phyloP scores from a whole-genome alignment of 768 basidiomycete genomes.

The Hysterangium stoloniferum region DNA sequence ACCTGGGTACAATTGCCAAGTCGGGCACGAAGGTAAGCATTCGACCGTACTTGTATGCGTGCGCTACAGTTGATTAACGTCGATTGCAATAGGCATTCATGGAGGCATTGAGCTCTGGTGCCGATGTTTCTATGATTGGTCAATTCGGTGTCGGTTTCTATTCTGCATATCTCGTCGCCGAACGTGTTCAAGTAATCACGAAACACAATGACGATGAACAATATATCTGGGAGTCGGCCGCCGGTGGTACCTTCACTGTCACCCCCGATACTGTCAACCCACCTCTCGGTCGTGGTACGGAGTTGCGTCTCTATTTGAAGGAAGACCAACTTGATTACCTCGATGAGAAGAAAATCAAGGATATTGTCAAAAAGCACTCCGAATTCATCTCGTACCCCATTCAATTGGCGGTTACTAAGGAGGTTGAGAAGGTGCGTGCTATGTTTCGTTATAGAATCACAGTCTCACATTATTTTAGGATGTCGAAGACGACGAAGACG shows the following conservation, averaged over 20 bases:
- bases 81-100: conserved; percentile 74
- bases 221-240: conserved; percentile 99
- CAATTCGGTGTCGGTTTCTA: conserved; percentile 99
- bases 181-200: conserved; percentile 96
- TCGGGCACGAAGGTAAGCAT: conserved; percentile 82
- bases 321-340: conserved; percentile 99
- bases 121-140: conserved; percentile 94
- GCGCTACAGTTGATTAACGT: not conserved
- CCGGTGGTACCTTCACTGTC: conserved; percentile 99
- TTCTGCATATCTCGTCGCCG: conserved; percentile 98
- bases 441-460: not conserved
- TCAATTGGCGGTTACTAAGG: conserved; percentile 96
- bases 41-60: not conserved
- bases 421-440: conserved; percentile 87
- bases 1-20: conserved; percentile 93
- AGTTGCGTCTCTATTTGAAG: conserved; percentile 89
- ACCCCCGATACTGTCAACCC: conserved; percentile 87
- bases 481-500: conserved; percentile 67
- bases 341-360: conserved; percentile 99
- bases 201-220: conserved; percentile 99
- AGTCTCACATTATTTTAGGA: conserved; percentile 43
- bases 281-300: conserved; percentile 87
- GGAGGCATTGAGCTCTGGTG: conserved; percentile 90
- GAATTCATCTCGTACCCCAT: conserved; percentile 99
- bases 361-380: conserved; percentile 99